Conservation (phyloP, 306 rosid species). For the Quercus rubra region DNA sequence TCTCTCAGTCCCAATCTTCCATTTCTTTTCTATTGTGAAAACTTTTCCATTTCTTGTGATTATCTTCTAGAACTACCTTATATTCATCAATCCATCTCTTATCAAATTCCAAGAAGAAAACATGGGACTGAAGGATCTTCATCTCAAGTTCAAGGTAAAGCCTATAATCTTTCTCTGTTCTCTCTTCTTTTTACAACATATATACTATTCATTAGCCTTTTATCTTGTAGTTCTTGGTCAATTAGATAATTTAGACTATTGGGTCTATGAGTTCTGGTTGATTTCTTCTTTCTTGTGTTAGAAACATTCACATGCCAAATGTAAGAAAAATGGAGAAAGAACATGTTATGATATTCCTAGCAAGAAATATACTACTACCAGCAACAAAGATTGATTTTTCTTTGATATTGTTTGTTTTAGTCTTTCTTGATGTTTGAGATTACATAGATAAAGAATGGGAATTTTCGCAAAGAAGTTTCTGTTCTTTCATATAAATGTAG, state of each 20-base stretch:
- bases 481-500: background rate
- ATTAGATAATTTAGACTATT: background rate
- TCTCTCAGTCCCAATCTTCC: background rate
- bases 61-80: background rate
- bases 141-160: conserved; percentile 37
- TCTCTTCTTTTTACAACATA: background rate
- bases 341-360: background rate
- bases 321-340: background rate
- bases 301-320: background rate
- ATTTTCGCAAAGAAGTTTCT: background rate
- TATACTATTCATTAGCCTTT: background rate
- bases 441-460: background rate
- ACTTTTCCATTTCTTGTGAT: conserved; percentile 6
- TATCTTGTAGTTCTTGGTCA: background rate
- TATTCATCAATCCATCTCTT: conserved; percentile 2
- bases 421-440: background rate
- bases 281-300: background rate
- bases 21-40: background rate
- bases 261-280: background rate
- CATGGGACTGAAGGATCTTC: conserved; percentile 44
- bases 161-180: background rate
- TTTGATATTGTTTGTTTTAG: background rate
- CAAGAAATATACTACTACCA: background rate
- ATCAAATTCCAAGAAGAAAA: conserved; percentile 1
- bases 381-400: background rate